Base-by-base conservation (phyloP, 2,329 filamentous ascomycete species). In the Rugonectria rugulosa region DNA sequence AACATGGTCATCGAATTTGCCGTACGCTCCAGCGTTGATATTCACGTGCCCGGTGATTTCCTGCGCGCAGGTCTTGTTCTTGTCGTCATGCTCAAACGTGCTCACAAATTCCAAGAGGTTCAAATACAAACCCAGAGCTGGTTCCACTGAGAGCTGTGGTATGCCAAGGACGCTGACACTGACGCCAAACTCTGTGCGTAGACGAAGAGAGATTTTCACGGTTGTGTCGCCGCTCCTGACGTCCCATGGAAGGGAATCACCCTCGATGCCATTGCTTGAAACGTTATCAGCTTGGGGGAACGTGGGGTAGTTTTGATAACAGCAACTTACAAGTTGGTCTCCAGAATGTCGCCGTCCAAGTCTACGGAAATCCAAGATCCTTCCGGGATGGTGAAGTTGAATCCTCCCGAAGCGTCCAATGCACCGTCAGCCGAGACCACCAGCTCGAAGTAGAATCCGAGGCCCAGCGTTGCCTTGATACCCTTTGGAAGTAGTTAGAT, bases 351-450 rank as follows among this genome's bases (percentile, higher is more conserved):
- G 3, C 52, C 44, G 3, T n/a, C 37, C 19, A 42, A 20, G 23
- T 19, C 31, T 19, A 24, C 37, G 11, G 27, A 24, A 37, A 54
- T 20, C 7, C 24, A 54, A 20, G 52, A 49, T 6, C 38, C 44
- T 27, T 54, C 44, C 3, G 52, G 52, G 27, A 54, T 49, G 4
- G 44, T 49, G 32, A 54, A 54, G n/a, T 43, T 27, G 15, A 54
- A 54, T 10, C 44, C 52, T 2, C 52, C 52, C 3, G 31, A 36
- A 4, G 31, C 52, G 5, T 36, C 19, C 2, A 54, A 5, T 3
- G 36, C 19, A 5, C n/a, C 24, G n/a, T 19, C 19, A 20, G 44
- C 29, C 9, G 44, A 32, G 10, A 54, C 5, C 1, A 49, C 52
- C 3, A 54, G 8, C n/a, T 54, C 52, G n/a, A 54, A 14, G 12